A percentile compares a stretch with the other conserved stretches of the same genome.
These are phyloP conservation scores for Annulohypoxylon nitens DNA, from an alignment of 495 filamentous ascomycete species.

Conservation along the genomic window DNA sequence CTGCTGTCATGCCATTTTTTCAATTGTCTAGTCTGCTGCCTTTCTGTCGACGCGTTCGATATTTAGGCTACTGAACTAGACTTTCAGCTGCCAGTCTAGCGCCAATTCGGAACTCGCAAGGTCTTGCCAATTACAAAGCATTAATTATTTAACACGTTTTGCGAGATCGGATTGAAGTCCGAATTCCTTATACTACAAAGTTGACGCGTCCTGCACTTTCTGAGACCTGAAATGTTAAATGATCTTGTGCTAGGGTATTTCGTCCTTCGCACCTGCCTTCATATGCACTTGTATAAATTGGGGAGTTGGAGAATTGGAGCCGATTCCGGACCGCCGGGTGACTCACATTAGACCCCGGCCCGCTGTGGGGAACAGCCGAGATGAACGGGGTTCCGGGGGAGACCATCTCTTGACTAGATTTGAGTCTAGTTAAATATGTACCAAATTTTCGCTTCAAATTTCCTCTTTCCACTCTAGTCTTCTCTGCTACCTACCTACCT, in stretches of 20 bases:
- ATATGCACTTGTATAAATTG: no score
- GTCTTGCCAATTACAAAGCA: not conserved
- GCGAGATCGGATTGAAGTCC: constrained; percentile 29
- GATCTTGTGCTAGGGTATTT: not conserved
- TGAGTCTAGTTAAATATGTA: constrained; percentile 18
- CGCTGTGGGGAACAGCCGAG: constrained; percentile 16
- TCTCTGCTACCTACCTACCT: not conserved
- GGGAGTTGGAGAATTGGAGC: not conserved
- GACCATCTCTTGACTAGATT: not conserved
- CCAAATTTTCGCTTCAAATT: constrained; percentile 27
- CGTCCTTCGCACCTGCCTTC: not conserved
- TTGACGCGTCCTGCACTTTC: constrained; percentile 33
- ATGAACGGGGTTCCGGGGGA: constrained; percentile 2
- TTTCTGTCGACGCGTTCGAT: constrained; percentile 20
- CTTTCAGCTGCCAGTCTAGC: not conserved
- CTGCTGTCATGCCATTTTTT: not conserved
- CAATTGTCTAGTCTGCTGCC: not conserved
- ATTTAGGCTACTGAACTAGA: not conserved
- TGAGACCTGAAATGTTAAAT: not conserved
- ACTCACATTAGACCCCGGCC: constrained; percentile 27
- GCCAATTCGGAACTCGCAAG: constrained; percentile 10
- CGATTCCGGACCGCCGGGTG: constrained; percentile 30
- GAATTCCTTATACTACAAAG: not conserved
- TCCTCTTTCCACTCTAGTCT: constrained; percentile 22
- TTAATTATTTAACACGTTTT: constrained; percentile 2